phyloP scores from a whole-genome alignment of 371 early-diverging fungal species.

The Rhizopus stolonifer region DNA sequence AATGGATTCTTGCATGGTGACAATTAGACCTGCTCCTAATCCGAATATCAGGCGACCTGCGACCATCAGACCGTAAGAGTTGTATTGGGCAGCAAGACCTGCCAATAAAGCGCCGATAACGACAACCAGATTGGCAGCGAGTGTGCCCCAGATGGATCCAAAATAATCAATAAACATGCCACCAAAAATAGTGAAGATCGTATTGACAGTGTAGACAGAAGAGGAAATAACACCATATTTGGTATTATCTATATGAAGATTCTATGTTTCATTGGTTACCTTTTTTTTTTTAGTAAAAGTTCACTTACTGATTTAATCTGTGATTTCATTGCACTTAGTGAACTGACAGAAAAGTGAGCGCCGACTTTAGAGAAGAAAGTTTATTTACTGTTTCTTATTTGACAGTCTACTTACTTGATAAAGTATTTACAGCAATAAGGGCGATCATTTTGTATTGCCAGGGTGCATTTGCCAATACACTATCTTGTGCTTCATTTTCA shows the following conservation, averaged over 20 bases:
- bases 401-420: slow-evolving; percentile 30
- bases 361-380: slow-evolving; percentile 47
- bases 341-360: slow-evolving; percentile 72
- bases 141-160: slow-evolving; percentile 62
- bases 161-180: slow-evolving; percentile 69
- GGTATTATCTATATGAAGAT: slow-evolving; percentile 53
- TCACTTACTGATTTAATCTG: slow-evolving; percentile 58
- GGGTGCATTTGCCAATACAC: slow-evolving; percentile 38
- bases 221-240: slow-evolving; percentile 74
- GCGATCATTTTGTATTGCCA: slow-evolving; percentile 44
- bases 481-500: slow-evolving; percentile 25
- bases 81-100: slow-evolving; percentile 54
- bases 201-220: slow-evolving; percentile 68
- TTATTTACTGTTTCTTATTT: not conserved
- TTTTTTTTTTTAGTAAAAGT: not conserved
- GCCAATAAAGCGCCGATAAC: slow-evolving; percentile 59
- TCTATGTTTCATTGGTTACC: not conserved
- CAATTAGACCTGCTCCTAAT: slow-evolving; percentile 70
- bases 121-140: slow-evolving; percentile 57
- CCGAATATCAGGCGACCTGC: slow-evolving; percentile 69
- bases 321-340: slow-evolving; percentile 66
- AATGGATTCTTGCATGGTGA: slow-evolving; percentile 72
- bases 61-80: slow-evolving; percentile 60
- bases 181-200: slow-evolving; percentile 63
- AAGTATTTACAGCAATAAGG: slow-evolving; percentile 31